A percentile compares a stretch with the other conserved stretches of the same genome.
phyloP scores from a whole-genome alignment of 176 grass and related monocot genomes.

The Thinopyrum elongatum region DNA sequence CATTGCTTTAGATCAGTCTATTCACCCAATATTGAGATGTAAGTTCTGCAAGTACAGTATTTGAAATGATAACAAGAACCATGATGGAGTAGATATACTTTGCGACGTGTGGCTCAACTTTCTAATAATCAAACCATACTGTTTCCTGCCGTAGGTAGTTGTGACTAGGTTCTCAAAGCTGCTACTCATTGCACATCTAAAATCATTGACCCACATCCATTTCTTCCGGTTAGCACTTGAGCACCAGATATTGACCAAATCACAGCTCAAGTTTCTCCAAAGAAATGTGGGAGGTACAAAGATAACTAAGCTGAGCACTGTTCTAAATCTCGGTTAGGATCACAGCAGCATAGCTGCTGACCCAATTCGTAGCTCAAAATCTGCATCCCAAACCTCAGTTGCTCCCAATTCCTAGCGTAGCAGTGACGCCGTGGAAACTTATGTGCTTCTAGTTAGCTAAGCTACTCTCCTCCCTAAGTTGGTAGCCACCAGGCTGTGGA shows the following conservation, averaged over 20 bases:
- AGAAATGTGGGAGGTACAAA: background rate
- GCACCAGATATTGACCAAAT: background rate
- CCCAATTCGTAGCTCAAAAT: background rate
- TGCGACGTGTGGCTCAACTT: background rate
- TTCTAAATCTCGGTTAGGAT: background rate
- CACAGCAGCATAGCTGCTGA: background rate
- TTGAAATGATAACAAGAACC: background rate
- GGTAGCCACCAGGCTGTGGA: background rate
- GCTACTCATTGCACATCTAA: background rate
- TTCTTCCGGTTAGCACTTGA: background rate
- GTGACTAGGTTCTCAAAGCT: background rate
- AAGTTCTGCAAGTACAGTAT: background rate
- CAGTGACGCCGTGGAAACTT: background rate
- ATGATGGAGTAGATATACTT: background rate
- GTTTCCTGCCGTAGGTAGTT: background rate
- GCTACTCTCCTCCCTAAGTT: background rate
- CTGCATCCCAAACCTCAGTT: background rate
- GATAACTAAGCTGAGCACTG: background rate
- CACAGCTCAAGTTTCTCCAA: background rate
- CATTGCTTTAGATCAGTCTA: background rate
- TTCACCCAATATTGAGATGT: background rate
- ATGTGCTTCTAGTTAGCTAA: background rate
- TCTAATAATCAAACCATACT: background rate
- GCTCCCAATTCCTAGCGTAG: background rate
- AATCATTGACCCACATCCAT: background rate